Conservation (phyloP, 306 rosid genomes). For the Ziziphus jujuba region DNA sequence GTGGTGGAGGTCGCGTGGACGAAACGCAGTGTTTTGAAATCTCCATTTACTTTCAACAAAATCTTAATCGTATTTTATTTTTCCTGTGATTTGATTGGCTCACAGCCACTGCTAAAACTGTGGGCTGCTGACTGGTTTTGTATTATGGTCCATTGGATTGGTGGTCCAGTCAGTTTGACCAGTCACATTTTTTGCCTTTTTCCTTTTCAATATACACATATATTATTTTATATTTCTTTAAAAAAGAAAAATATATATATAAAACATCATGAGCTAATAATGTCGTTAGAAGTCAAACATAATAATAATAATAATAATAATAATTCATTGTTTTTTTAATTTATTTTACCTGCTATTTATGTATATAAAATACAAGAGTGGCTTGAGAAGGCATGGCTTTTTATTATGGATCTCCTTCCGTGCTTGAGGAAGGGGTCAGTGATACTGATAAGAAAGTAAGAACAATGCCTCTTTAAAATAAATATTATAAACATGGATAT, state of each 20-base stretch:
- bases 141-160: background rate
- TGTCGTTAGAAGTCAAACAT: background rate
- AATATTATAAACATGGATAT: no score
- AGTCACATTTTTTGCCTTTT: rapidly evolving
- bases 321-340: background rate
- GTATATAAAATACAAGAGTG: no score
- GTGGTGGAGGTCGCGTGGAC: conserved; percentile 36
- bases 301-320: background rate
- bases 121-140: conserved; percentile 1
- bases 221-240: background rate
- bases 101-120: background rate
- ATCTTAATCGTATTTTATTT: background rate
- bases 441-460: no score
- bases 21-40: conserved; percentile 9
- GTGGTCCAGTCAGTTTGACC: no score
- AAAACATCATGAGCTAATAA: conserved; percentile 18
- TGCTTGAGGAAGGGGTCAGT: no score
- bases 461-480: no score
- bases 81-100: background rate
- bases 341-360: no score
- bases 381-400: no score
- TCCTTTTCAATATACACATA: no score
- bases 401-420: no score
- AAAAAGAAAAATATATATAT: background rate
- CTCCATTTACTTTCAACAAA: no score